Evolutionary conservation across 2,329 filamentous ascomycete genomes (phyloP), one percentile per base, ranked within the genome.

Genomic region (Amauroascus niger): DNA sequence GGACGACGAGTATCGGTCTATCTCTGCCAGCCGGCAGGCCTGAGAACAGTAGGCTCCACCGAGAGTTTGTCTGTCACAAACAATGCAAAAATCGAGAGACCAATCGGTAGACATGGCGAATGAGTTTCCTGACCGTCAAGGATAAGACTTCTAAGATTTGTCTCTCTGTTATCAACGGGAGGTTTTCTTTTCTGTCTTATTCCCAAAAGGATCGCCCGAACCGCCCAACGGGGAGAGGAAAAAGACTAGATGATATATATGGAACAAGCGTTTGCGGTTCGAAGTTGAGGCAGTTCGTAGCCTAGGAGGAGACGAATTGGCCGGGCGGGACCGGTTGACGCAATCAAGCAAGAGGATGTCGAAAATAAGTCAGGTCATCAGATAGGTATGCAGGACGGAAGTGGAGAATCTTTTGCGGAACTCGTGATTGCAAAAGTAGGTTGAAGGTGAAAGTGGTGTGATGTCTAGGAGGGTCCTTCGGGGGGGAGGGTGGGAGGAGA

Each of bases 61-160:
- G 60, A 87, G 80, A 57, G 86, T 89, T 73, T 94, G 87, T 74
- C 86, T 85, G 74, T 96, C 90, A 76, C 90, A 96, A 75, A 86
- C 83, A 63, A 96, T 82, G 78, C 90, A 96, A 80, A 88, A 95
- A 72, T 94, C 85, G 70, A 86, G 87, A 64, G 87, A 87, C 88
- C 90, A 95, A 65, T 64, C 65, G 20, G 66, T 67, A 20, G 68
- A 63, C 67, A 70, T 70, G 33, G 41, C 39, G 24, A n/a, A 18
- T 14, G n/a, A n/a, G n/a, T n/a, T n/a, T n/a, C n/a, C n/a, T n/a
- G n/a, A n/a, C n/a, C n/a, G n/a, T n/a, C n/a, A n/a, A n/a, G n/a
- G n/a, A n/a, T n/a, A n/a, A n/a, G n/a, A n/a, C n/a, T n/a, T n/a
- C n/a, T n/a, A n/a, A n/a, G n/a, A n/a, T n/a, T n/a, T n/a, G n/a